A percentile compares a stretch with the other conserved stretches of the same genome.
phyloP scores from a whole-genome alignment of 177 flowering plant genomes.

The Vitis hybrid region DNA sequence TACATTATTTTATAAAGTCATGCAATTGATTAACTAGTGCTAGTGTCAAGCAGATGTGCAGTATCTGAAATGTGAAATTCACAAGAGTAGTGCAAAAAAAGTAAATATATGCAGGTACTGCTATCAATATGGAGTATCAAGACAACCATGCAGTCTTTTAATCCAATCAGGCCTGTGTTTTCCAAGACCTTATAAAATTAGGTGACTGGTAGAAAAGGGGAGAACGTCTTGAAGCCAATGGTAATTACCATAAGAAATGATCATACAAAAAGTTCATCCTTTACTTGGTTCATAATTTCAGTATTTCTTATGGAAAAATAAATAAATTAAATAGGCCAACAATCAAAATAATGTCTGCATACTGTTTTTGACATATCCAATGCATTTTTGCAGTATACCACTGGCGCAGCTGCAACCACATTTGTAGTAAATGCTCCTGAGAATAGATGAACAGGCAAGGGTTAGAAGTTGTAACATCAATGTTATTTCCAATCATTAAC shows the following conservation, averaged over 20 bases:
- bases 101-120: background rate
- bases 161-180: too few relatives aligned
- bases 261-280: too few relatives aligned
- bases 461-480: background rate
- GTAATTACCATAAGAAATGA: too few relatives aligned
- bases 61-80: background rate
- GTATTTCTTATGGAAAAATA: background rate
- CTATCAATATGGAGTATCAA: background rate
- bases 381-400: constrained; percentile 61
- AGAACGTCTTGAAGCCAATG: too few relatives aligned
- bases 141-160: background rate
- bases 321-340: background rate
- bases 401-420: constrained; percentile 98
- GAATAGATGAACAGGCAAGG: constrained; percentile 1
- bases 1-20: background rate
- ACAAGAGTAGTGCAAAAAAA: background rate
- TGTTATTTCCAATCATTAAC: background rate
- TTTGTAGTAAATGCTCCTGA: constrained; percentile 90
- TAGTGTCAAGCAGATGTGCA: background rate
- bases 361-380: constrained; percentile 62
- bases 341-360: constrained; percentile 14
- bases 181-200: too few relatives aligned
- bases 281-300: background rate
- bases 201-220: too few relatives aligned
- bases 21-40: background rate